Evolutionary conservation across 2,329 filamentous ascomycete genomes (phyloP), one percentile per base, ranked within the genome.

Genomic region (Scedosporium boydii): DNA sequence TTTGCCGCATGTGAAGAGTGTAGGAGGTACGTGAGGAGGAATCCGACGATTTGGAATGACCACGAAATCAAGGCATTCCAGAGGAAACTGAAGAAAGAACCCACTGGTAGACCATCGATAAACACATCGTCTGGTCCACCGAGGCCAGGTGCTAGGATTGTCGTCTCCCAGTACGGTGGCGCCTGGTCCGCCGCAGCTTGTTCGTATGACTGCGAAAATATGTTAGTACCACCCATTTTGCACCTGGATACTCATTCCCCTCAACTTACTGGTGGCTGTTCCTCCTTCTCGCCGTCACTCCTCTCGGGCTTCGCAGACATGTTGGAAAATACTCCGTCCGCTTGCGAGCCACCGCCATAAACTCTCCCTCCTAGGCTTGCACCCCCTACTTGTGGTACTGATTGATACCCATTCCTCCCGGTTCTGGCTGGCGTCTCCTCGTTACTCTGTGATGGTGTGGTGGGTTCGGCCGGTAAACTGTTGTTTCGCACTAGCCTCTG

Each of bases 81-180:
- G 68, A 93, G 79, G 70, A 96, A 96, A 65, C 86, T 89, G 77
- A 96, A 96, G 65, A 95, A 79, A 58, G 90, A 92, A 66, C 91
- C 91, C 61, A 96, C 95, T 3, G 96, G 92, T 71, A 99, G 88
- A 69, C 95, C 95, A 72, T 99, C 95, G 63, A 99, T 90, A 71
- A 95, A 99, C 58, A 99, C 93, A 74, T 99, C 95, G 71, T 98
- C 93, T 46, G 87, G 86, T n/a, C 89, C 90, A 60, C 89, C 89
- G 67, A 95, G 86, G 62, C 93, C 95, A 0, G 95, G 95, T 0
- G 93, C 93, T 60, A 99, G 84, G 67, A 99, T 97, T 0, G 95
- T 98, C 5, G 95, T 99, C 79, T 99, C 95, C 95, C 95, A 99
- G 76, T 99, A 99, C 0, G 95, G 95, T 1, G 95, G 95, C 58